Conservation (phyloP, 2,329 filamentous ascomycete species). For the Shiraia bambusicola region DNA sequence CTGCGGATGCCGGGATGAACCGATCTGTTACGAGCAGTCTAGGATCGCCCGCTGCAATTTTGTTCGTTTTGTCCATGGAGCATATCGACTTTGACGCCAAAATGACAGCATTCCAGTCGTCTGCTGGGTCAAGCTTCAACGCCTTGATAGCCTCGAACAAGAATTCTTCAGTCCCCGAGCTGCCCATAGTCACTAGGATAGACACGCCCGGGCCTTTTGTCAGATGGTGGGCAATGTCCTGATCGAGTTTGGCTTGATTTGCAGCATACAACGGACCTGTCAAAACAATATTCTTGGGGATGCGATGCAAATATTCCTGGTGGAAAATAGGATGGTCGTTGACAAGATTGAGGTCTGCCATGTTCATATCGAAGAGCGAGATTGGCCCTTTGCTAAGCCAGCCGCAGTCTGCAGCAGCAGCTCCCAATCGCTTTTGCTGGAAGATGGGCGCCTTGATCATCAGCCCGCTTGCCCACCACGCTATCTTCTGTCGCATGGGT, state of each 20-base stretch:
- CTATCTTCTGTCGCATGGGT: slow-evolving; percentile 27
- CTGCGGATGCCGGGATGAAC: slow-evolving; percentile 33
- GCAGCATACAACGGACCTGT: slow-evolving; percentile 32
- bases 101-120: slow-evolving; percentile 35
- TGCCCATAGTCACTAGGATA: slow-evolving; percentile 36
- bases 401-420: slow-evolving; percentile 29
- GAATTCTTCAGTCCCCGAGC: slow-evolving; percentile 35
- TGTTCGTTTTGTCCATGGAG: slow-evolving; percentile 27
- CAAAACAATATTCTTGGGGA: slow-evolving; percentile 35
- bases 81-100: slow-evolving; percentile 36
- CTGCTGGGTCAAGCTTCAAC: slow-evolving; percentile 22
- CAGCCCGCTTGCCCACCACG: slow-evolving; percentile 28
- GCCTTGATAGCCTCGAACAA: slow-evolving; percentile 37
- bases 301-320: slow-evolving; percentile 29
- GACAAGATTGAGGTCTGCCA: slow-evolving; percentile 38
- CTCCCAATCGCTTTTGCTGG: slow-evolving; percentile 33
- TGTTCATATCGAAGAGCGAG: slow-evolving; percentile 39
- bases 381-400: slow-evolving; percentile 35
- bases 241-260: slow-evolving; percentile 24
- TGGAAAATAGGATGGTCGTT: slow-evolving; percentile 39
- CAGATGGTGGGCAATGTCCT: slow-evolving; percentile 31
- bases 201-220: slow-evolving; percentile 23
- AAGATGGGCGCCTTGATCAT: slow-evolving; percentile 39
- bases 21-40: slow-evolving; percentile 33
- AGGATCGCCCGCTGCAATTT: slow-evolving; percentile 24